phyloP scores from a whole-genome alignment of 2,329 filamentous ascomycete species.

The Calycina marina region DNA sequence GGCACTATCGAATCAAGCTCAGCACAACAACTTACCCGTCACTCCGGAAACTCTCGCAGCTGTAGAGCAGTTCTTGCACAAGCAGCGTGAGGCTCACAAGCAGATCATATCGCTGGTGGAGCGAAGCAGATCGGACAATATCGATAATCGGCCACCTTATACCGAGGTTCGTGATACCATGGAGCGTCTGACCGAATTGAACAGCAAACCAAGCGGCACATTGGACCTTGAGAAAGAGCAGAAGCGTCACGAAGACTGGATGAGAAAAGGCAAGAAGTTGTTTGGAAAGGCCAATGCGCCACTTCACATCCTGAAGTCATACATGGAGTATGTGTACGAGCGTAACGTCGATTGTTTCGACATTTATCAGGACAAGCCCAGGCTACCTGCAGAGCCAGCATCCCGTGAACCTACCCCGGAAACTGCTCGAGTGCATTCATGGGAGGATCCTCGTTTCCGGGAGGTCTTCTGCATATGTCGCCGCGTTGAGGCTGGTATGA shows the following conservation, averaged over 20 bases:
- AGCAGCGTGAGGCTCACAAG: constrained; percentile 86
- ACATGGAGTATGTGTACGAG: constrained; percentile 86
- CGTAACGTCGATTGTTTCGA: constrained; percentile 89
- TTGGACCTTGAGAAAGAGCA: constrained; percentile 89
- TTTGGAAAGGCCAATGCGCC: constrained; percentile 98
- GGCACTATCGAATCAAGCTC: constrained; percentile 72
- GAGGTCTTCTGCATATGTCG: constrained; percentile 98
- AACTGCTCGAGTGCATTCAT: constrained; percentile 36
- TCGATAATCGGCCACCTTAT: constrained; percentile 71
- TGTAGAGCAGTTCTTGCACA: constrained; percentile 86
- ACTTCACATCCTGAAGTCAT: constrained; percentile 83
- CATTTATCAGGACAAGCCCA: constrained; percentile 65
- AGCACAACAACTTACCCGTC: constrained; percentile 57
- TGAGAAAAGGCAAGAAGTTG: constrained; percentile 92
- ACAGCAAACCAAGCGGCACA: constrained; percentile 82
- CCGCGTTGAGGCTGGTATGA: constrained; percentile 87
- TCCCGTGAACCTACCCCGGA: constrained; percentile 63
- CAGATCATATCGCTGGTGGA: constrained; percentile 74
- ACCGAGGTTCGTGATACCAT: constrained; percentile 81
- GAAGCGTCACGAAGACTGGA: constrained; percentile 96
- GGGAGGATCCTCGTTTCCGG: constrained; percentile 45
- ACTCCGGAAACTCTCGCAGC: constrained; percentile 63
- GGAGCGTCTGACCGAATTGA: constrained; percentile 73
- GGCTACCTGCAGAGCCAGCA: constrained; percentile 80
- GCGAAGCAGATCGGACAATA: constrained; percentile 59